phyloP scores from a whole-genome alignment of 2,329 filamentous ascomycete species.

The Aspergillus ochraceoroseus region DNA sequence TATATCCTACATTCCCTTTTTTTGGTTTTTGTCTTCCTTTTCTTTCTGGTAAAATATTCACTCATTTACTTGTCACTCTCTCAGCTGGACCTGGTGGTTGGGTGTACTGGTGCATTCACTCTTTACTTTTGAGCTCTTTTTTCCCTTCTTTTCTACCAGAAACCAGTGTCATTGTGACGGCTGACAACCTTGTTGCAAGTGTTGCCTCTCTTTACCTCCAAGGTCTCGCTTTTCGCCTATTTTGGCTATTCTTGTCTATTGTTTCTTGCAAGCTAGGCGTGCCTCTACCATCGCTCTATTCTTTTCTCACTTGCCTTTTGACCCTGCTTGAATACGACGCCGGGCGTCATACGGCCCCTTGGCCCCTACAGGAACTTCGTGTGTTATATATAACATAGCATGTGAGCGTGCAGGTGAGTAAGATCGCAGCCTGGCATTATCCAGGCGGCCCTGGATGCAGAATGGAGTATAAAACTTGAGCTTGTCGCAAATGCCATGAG shows the following conservation, averaged over 20 bases:
- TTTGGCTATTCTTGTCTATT: not conserved
- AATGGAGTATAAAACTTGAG: not conserved
- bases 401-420: too few species aligned
- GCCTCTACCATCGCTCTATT: not conserved
- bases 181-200: too few species aligned
- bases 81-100: conserved; percentile 1
- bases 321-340: conserved; percentile 10
- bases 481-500: too few species aligned
- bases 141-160: not conserved
- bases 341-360: conserved; percentile 17
- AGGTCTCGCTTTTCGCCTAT: not conserved
- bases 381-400: too few species aligned
- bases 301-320: conserved; percentile 2
- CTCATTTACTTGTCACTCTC: not conserved
- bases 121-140: not conserved
- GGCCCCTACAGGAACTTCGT: too few species aligned
- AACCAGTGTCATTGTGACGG: too few species aligned
- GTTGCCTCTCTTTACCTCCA: not conserved
- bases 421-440: conserved; percentile 12
- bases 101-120: not conserved
- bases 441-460: not conserved
- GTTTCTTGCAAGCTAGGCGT: not conserved
- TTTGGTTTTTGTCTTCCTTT: not conserved
- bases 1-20: not conserved
- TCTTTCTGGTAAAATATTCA: not conserved